Conservation (phyloP, 2,329 filamentous ascomycete genomes). For the Fusarium sp. region DNA sequence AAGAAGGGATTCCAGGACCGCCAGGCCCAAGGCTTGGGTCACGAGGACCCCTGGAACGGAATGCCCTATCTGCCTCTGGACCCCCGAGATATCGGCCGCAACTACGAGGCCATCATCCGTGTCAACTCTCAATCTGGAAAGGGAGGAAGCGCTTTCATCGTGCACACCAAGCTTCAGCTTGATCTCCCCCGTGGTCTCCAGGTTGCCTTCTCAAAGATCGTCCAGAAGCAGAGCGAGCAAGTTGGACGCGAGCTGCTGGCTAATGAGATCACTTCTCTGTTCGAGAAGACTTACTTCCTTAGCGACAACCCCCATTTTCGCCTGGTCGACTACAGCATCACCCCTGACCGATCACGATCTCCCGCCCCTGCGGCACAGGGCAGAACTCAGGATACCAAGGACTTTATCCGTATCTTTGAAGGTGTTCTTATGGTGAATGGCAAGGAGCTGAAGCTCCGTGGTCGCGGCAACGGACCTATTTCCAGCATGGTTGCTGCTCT, state of each 20-base stretch:
- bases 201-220: conserved; percentile 87
- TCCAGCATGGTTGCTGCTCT: conserved; percentile 89
- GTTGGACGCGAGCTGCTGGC: conserved; percentile 86
- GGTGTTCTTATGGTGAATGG: conserved; percentile 88
- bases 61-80: conserved; percentile 94
- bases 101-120: conserved; percentile 97
- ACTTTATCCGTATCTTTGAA: conserved; percentile 83
- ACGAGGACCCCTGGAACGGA: conserved; percentile 77
- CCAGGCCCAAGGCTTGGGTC: conserved; percentile 65
- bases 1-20: conserved; percentile 88
- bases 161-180: conserved; percentile 87
- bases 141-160: conserved; percentile 93
- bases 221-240: conserved; percentile 83
- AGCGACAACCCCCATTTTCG: conserved; percentile 85
- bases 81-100: conserved; percentile 91
- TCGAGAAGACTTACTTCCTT: conserved; percentile 88
- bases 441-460: conserved; percentile 79
- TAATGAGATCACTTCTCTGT: conserved; percentile 86
- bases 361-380: conserved; percentile 75
- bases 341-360: conserved; percentile 81
- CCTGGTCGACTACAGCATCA: conserved; percentile 92
- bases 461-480: conserved; percentile 89
- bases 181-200: conserved; percentile 94
- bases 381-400: conserved; percentile 80
- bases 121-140: conserved; percentile 98